A percentile compares a stretch with the other conserved stretches of the same genome.
Evolutionary conservation across 331 rosid species (phyloP).

Genomic region (Quercus lobata): DNA sequence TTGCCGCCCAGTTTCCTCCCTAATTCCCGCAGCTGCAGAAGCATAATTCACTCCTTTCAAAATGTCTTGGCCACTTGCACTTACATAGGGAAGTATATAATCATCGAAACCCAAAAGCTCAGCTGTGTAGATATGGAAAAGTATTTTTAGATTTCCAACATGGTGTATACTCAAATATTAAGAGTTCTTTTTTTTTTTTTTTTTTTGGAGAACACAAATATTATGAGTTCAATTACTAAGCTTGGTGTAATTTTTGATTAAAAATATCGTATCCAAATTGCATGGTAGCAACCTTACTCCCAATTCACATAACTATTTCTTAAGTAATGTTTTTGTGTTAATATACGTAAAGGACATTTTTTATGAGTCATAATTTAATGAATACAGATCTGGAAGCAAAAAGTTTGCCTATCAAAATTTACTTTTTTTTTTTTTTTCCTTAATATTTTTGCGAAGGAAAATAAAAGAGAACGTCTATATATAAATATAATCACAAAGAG

Average conservation of each 20-base stretch:
- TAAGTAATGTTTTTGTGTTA: no score
- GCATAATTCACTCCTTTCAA: slow-evolving; percentile 67
- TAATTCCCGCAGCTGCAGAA: slow-evolving; percentile 75
- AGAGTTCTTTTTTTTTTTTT: not conserved
- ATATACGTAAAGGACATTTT: no score
- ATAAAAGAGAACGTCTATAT: not conserved
- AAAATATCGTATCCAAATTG: no score
- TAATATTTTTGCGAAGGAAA: not conserved
- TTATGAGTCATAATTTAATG: no score
- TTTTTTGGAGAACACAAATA: not conserved
- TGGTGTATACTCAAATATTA: not conserved
- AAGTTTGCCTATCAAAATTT: no score
- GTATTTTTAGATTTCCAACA: not conserved
- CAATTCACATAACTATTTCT: no score
- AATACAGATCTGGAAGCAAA: no score
- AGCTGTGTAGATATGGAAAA: slow-evolving; percentile 26
- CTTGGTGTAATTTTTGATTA: not conserved
- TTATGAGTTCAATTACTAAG: not conserved
- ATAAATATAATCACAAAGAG: no score
- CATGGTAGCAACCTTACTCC: no score
- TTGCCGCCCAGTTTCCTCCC: slow-evolving; percentile 70
- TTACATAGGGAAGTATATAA: slow-evolving; percentile 45
- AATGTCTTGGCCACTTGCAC: slow-evolving; percentile 44
- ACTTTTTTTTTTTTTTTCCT: not conserved
- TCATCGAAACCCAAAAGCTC: slow-evolving; percentile 47